These are phyloP conservation scores for Clonostachys sp. DNA, from an alignment of 2,329 filamentous ascomycete genomes.

Conservation along the genomic window DNA sequence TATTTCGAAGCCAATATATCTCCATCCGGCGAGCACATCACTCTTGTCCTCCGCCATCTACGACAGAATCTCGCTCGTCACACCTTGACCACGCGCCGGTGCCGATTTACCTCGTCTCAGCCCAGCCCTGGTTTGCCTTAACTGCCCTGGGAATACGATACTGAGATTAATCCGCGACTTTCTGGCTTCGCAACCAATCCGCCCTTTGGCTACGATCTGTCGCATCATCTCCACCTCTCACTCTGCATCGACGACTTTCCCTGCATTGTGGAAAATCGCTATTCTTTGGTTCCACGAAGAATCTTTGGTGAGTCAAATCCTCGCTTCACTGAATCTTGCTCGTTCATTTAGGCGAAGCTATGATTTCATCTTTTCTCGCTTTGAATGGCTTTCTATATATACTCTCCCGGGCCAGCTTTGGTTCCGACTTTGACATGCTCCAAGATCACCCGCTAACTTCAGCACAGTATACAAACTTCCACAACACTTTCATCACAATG, in stretches of 20 bases:
- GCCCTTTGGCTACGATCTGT: constrained; percentile 21
- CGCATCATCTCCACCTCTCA: constrained; percentile 6
- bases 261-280: constrained; percentile 5
- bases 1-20: constrained; percentile 4
- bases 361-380: too few species aligned
- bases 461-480: constrained; percentile 1
- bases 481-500: constrained; percentile 21
- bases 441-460: not conserved
- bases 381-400: too few species aligned
- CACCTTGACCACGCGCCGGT: constrained; percentile 23
- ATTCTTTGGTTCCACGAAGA: constrained; percentile 19
- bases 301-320: constrained; percentile 24
- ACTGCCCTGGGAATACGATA: constrained; percentile 11
- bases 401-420: too few species aligned
- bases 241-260: constrained; percentile 5
- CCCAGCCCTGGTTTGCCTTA: constrained; percentile 7
- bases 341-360: too few species aligned
- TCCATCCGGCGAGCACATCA: not conserved
- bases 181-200: constrained; percentile 16
- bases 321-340: too few species aligned
- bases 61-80: constrained; percentile 23
- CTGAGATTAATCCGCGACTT: too few species aligned
- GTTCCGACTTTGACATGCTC: not conserved
- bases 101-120: constrained; percentile 21
- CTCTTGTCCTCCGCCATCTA: constrained; percentile 10